Base-by-base conservation (phyloP, 1,284 basidiomycete genomes). In the Apiotrichum gracile region DNA sequence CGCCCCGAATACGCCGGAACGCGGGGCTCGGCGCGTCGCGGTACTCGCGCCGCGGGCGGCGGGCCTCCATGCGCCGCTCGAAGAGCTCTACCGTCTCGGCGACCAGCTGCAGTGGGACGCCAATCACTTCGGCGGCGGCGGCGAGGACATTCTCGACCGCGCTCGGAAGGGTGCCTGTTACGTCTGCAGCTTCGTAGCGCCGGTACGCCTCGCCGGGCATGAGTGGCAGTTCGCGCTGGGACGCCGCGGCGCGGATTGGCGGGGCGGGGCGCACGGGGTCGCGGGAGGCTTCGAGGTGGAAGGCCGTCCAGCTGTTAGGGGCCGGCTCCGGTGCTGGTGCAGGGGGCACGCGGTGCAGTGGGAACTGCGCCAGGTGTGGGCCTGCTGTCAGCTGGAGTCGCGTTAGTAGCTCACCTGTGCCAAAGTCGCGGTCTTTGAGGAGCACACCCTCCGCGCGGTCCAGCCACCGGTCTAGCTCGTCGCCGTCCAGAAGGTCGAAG, bases 391-490 rank as follows among this genome's bases (percentile, higher is more conserved):
- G 24, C 37, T 7, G 12, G 17, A 17, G n/a, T n/a, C 21, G 16
- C 13, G 9, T 24, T 8, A 13, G 9, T 19, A 14, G n/a, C 46
- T 21, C 22, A 41, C 53, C 50, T 6, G 29, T 26, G 27, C 47
- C 55, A 33, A 50, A 43, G 10, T 64, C 60, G 1, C 61, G 55
- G 48, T 71, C 45, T 25, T 57, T 52, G 2, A 72, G 55, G 1
- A 74, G 58, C 10, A 72, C 55, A 7, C 49, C 26, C 46, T 74
- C 62, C 19, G 55, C 53, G 16, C 52, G 47, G 26, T 62, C 58
- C 10, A 74, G 60, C 38, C 65, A 70, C 2, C 44, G 37, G 50
- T 74, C 70, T 8, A 72, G 60, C n/a, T 68, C 67, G 10, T 58
- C 57, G 3, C 31, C 26, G 10, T 56, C 48, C 63, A 70, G 64